Percentiles rank a stretch among this genome's conserved stretches.
These are phyloP conservation scores for Aspergillus cristatus DNA, from an alignment of 495 filamentous ascomycete genomes.

Conservation along the genomic window DNA sequence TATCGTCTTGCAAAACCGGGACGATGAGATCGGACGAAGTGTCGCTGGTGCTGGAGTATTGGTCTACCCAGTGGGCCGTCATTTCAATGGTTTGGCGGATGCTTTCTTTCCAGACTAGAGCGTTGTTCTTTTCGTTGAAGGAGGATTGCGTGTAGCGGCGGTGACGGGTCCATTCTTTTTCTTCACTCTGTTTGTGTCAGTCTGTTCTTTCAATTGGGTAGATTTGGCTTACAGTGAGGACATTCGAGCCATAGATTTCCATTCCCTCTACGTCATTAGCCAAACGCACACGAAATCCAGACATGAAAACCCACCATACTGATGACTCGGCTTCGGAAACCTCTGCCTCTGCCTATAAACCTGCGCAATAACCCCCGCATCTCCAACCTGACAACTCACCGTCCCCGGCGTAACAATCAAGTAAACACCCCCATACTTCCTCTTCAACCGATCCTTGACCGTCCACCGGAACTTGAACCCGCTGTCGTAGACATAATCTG, in stretches of 20 bases:
- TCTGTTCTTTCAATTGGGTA: no score
- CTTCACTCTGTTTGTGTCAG: conserved; percentile 19
- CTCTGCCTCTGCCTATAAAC: conserved; percentile 28
- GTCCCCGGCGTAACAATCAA: conserved; percentile 32
- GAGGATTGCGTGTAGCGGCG: conserved; percentile 29
- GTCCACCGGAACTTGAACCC: conserved; percentile 9
- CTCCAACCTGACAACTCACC: conserved; percentile 30
- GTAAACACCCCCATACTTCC: conserved; percentile 32
- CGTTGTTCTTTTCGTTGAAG: conserved; percentile 42
- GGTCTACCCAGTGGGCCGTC: conserved; percentile 24
- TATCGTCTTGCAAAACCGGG: conserved; percentile 21
- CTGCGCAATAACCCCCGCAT: conserved; percentile 27
- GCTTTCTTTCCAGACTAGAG: conserved; percentile 33
- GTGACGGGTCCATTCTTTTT: conserved; percentile 36
- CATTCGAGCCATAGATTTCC: conserved; percentile 38
- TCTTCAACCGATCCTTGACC: conserved; percentile 27
- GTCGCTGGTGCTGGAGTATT: conserved; percentile 1
- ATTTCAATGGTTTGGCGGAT: conserved; percentile 19
- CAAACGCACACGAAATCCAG: background rate
- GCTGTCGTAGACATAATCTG: conserved; percentile 7
- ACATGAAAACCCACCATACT: conserved; percentile 23
- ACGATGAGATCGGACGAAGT: background rate
- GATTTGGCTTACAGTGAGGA: conserved; percentile 33
- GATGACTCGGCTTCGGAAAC: conserved; percentile 32
- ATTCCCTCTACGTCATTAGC: conserved; percentile 17